phyloP scores from a whole-genome alignment of 495 filamentous ascomycete species.

The Talaromyces trachyspermus region DNA sequence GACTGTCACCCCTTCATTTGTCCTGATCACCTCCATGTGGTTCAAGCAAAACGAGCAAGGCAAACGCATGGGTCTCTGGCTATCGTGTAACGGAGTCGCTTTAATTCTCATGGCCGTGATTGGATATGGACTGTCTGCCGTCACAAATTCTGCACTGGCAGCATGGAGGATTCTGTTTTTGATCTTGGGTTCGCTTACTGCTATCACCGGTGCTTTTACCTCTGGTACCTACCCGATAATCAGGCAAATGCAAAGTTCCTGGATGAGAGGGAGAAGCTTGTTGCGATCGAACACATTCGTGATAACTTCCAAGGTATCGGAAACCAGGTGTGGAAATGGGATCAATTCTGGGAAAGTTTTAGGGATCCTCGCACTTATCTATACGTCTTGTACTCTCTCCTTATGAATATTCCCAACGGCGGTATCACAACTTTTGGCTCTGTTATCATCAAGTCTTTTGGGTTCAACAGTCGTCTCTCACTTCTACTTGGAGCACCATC shows the following conservation, averaged over 20 bases:
- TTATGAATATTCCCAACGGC: constrained; percentile 23
- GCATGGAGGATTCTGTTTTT: constrained; percentile 28
- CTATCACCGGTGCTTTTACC: constrained; percentile 23
- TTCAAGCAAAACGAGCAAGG: constrained; percentile 54
- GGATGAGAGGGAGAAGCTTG: constrained; percentile 39
- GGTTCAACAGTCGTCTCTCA: constrained; percentile 24
- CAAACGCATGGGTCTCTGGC: too few relatives aligned
- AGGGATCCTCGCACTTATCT: constrained; percentile 32
- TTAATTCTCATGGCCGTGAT: background rate
- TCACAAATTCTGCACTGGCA: constrained; percentile 13
- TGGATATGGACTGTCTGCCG: constrained; percentile 18
- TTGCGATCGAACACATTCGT: constrained; percentile 42
- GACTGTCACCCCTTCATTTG: constrained; percentile 37
- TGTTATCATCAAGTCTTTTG: constrained; percentile 28
- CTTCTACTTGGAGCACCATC: constrained; percentile 24
- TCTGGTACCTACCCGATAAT: constrained; percentile 38
- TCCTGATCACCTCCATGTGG: constrained; percentile 56
- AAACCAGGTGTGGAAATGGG: constrained; percentile 43
- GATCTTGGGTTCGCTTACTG: constrained; percentile 21
- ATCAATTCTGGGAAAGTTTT: constrained; percentile 41
- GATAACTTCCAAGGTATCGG: constrained; percentile 49
- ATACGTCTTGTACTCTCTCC: constrained; percentile 14
- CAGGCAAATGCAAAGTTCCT: too few relatives aligned
- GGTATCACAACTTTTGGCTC: constrained; percentile 28
- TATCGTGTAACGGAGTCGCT: too few relatives aligned